phyloP scores from a whole-genome alignment of 306 rosid species.

The Fagus sylvatica region DNA sequence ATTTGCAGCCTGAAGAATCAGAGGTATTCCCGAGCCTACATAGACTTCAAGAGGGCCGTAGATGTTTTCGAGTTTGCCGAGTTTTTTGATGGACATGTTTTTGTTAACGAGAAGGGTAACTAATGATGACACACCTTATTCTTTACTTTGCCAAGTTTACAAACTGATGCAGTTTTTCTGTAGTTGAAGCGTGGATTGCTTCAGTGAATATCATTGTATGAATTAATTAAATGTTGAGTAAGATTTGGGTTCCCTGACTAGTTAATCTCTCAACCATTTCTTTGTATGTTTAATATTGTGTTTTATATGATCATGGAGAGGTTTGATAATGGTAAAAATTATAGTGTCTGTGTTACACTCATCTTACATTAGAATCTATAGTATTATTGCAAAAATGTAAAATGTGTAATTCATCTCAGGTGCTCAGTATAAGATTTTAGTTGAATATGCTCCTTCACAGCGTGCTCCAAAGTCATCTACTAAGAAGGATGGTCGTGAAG shows the following conservation, averaged over 20 bases:
- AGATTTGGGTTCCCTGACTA: not conserved
- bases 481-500: constrained; percentile 89
- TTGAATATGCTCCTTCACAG: constrained; percentile 96
- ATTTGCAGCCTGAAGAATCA: constrained; percentile 75
- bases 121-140: not conserved
- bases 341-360: not conserved
- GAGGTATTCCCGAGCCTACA: constrained; percentile 80
- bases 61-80: constrained; percentile 86
- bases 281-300: not conserved
- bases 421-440: constrained; percentile 68
- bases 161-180: not conserved
- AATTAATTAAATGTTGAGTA: not conserved
- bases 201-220: not conserved
- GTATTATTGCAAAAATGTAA: constrained; percentile 15
- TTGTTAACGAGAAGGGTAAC: constrained; percentile 91
- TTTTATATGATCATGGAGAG: not conserved
- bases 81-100: constrained; percentile 81
- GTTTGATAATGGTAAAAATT: not conserved
- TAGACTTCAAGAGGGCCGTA: constrained; percentile 63
- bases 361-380: not conserved
- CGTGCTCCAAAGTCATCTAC: constrained; percentile 59
- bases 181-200: not conserved
- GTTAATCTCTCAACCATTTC: not conserved
- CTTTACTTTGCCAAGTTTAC: not conserved
- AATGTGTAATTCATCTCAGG: constrained; percentile 43